A percentile compares a stretch with the other conserved stretches of the same genome.
These are phyloP conservation scores for Backusella tarrabulga DNA, from an alignment of 192 early-diverging fungal genomes.

Conservation along the genomic window DNA sequence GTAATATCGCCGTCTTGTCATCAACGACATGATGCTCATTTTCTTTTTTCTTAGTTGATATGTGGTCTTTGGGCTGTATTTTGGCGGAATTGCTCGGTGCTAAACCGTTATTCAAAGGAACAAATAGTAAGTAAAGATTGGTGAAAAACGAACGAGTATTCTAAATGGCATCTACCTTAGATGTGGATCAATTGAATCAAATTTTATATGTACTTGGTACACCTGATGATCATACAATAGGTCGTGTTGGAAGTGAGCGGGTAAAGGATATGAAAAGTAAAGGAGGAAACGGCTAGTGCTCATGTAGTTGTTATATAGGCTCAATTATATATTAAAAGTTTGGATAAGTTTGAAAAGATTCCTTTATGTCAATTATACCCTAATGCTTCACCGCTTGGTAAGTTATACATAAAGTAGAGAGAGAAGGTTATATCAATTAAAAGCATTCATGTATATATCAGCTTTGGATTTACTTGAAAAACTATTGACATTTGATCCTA, in stretches of 20 bases:
- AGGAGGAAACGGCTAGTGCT: neutral
- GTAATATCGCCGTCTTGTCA: neutral
- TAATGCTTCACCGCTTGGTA: slow-evolving; percentile 69
- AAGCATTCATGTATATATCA: neutral
- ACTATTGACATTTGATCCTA: slow-evolving; percentile 86
- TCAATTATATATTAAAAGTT: slow-evolving; percentile 80
- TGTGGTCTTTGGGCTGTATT: slow-evolving; percentile 99
- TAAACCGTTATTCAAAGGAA: slow-evolving; percentile 93
- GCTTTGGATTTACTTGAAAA: slow-evolving; percentile 74
- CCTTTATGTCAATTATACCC: slow-evolving; percentile 87
- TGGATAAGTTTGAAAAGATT: slow-evolving; percentile 75
- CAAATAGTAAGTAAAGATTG: slow-evolving; percentile 61
- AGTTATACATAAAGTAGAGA: slow-evolving; percentile 40
- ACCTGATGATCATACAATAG: slow-evolving; percentile 80
- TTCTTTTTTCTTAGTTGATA: slow-evolving; percentile 59
- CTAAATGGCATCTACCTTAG: slow-evolving; percentile 3
- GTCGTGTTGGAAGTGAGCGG: slow-evolving; percentile 83
- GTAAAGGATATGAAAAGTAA: slow-evolving; percentile 35
- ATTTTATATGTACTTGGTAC: slow-evolving; percentile 91
- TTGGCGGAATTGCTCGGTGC: slow-evolving; percentile 95
- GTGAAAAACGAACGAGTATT: too few species aligned
- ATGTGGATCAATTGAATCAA: slow-evolving; percentile 95
- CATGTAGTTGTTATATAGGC: slow-evolving; percentile 51
- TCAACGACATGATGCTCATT: neutral
- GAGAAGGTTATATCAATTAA: neutral